phyloP scores from a whole-genome alignment of 192 early-diverging fungal species.

The Coemansia sp. region DNA sequence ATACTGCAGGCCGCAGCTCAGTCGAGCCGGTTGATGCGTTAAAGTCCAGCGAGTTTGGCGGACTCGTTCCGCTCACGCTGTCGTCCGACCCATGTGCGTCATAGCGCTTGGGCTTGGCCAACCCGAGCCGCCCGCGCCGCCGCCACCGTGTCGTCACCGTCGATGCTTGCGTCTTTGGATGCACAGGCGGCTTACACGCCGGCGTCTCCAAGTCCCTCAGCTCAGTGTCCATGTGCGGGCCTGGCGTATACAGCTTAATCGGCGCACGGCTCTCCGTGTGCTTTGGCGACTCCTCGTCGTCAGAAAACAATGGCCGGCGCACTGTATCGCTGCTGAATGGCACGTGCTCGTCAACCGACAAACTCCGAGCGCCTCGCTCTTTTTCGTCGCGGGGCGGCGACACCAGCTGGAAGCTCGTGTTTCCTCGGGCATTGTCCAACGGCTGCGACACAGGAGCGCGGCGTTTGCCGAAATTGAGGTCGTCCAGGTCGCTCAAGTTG shows the following conservation, averaged over 20 bases:
- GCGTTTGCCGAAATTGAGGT: slow-evolving; percentile 26
- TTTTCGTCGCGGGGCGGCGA: not conserved
- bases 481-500: slow-evolving; percentile 45
- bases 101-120: slow-evolving; percentile 44
- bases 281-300: not conserved
- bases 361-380: not conserved
- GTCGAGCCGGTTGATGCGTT: slow-evolving; percentile 12
- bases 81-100: slow-evolving; percentile 23
- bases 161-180: slow-evolving; percentile 33
- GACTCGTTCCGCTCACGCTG: slow-evolving; percentile 18
- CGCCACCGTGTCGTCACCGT: slow-evolving; percentile 43
- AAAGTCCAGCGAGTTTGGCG: slow-evolving; percentile 29
- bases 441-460: not conserved
- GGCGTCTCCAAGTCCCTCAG: slow-evolving; percentile 26
- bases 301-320: too few species aligned
- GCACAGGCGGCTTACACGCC: slow-evolving; percentile 38
- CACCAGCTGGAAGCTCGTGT: slow-evolving; percentile 3
- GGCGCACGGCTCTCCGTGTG: slow-evolving; percentile 2
- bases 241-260: slow-evolving; percentile 14
- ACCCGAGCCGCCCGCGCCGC: slow-evolving; percentile 43
- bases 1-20: slow-evolving; percentile 15
- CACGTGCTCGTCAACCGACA: slow-evolving; percentile 17
- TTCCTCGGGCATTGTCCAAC: not conserved
- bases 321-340: too few species aligned
- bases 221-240: not conserved